A percentile compares a stretch with the other conserved stretches of the same genome.
phyloP scores from a whole-genome alignment of 306 rosid species.

The Fragaria iinumae region DNA sequence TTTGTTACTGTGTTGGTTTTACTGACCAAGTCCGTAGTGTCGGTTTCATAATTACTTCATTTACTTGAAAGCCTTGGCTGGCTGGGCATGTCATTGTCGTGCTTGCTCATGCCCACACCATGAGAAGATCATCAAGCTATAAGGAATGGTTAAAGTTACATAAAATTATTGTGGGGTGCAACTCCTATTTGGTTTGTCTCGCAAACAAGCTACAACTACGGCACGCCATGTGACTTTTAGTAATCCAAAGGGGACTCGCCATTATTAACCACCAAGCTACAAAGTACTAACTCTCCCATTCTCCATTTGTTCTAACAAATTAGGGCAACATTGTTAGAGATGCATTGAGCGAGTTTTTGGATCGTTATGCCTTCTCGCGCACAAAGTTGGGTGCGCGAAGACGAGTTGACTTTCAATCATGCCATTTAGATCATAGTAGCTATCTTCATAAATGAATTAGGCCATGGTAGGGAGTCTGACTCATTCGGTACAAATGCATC shows the following conservation, averaged over 20 bases:
- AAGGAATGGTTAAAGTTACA: background rate
- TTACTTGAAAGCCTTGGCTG: background rate
- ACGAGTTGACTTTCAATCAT: background rate
- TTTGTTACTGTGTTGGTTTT: too few species aligned
- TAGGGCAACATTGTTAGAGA: background rate
- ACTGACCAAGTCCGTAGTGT: background rate
- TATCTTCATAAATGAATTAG: background rate
- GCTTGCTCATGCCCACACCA: background rate
- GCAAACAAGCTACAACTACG: background rate
- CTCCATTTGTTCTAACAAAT: background rate
- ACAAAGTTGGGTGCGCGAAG: background rate
- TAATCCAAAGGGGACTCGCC: slow-evolving; percentile 25
- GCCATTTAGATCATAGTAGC: background rate
- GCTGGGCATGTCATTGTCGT: background rate
- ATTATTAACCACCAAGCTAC: slow-evolving; percentile 22
- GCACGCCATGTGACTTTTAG: slow-evolving; percentile 28
- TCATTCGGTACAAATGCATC: background rate
- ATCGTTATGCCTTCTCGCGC: background rate
- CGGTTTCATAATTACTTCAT: background rate
- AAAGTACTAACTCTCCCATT: background rate
- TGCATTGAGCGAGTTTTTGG: background rate
- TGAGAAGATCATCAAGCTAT: background rate
- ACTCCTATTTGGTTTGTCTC: slow-evolving; percentile 24
- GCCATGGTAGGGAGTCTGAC: background rate
- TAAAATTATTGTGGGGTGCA: slow-evolving; percentile 17